Conservation (phyloP, 2,329 filamentous ascomycete genomes). For the Claviceps pazoutovae region DNA sequence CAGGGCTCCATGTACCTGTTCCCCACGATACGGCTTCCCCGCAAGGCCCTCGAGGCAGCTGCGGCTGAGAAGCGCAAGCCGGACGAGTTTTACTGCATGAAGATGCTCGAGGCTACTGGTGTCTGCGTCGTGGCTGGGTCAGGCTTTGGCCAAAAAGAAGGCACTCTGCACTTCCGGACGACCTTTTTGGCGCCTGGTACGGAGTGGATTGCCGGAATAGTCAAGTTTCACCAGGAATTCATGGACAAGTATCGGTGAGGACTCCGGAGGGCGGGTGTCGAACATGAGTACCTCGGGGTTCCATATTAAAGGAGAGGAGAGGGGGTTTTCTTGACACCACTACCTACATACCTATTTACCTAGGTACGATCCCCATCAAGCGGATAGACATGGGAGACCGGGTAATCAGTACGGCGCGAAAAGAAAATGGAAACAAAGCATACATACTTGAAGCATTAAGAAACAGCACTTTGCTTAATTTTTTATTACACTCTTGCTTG, state of each 20-base stretch:
- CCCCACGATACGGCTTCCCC: conserved; percentile 73
- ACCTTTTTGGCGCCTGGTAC: conserved; percentile 95
- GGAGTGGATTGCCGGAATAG: conserved; percentile 79
- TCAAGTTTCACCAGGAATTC: conserved; percentile 83
- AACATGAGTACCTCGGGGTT: too few species aligned
- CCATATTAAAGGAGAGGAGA: too few species aligned
- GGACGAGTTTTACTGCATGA: conserved; percentile 91
- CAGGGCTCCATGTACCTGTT: conserved; percentile 99
- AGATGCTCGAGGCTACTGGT: conserved; percentile 81
- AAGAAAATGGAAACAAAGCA: too few species aligned
- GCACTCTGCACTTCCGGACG: conserved; percentile 84
- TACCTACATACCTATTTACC: background rate
- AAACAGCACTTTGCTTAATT: too few species aligned
- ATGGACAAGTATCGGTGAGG: conserved; percentile 59
- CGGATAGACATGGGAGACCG: too few species aligned
- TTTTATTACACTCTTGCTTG: too few species aligned
- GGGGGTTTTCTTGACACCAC: too few species aligned
- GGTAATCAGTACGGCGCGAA: too few species aligned
- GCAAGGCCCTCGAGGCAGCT: conserved; percentile 65
- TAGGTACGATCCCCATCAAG: background rate
- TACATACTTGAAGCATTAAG: too few species aligned
- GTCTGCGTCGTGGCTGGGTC: conserved; percentile 87
- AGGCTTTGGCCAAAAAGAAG: conserved; percentile 88
- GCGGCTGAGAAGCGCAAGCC: conserved; percentile 55
- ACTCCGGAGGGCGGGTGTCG: too few species aligned